Conservation (phyloP, 1,139 yeast genomes). For the Suhomyces bolitotheri region DNA sequence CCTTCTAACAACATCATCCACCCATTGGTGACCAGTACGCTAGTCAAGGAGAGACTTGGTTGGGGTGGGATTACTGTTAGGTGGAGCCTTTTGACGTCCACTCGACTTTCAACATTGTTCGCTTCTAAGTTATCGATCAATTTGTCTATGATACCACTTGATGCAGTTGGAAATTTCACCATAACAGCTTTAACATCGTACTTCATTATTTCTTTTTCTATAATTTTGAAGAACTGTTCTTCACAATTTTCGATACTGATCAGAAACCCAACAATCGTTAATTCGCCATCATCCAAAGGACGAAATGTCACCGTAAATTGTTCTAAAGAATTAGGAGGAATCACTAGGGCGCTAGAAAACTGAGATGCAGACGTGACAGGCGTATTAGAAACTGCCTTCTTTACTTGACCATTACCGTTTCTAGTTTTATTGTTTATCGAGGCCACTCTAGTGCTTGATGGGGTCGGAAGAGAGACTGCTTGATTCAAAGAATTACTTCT, state of each 20-base stretch:
- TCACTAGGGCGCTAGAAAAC: constrained; percentile 11
- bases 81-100: constrained; percentile 18
- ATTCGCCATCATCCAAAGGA: constrained; percentile 33
- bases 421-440: constrained; percentile 4
- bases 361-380: background rate
- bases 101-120: constrained; percentile 23
- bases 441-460: constrained; percentile 1
- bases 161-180: background rate
- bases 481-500: constrained; percentile 12
- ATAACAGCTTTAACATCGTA: constrained; percentile 16
- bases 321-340: constrained; percentile 34
- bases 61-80: constrained; percentile 61
- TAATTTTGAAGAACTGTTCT: constrained; percentile 32
- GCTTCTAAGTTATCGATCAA: constrained; percentile 24
- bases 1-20: constrained; percentile 85
- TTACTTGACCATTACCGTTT: background rate
- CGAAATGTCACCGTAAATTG: constrained; percentile 38
- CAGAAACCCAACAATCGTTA: constrained; percentile 35
- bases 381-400: constrained; percentile 3
- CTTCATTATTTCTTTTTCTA: constrained; percentile 27
- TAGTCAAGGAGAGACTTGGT: constrained; percentile 58
- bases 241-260: constrained; percentile 31
- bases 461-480: constrained; percentile 1
- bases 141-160: constrained; percentile 14
- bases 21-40: constrained; percentile 58